Evolutionary conservation across 202 grass and related monocot species (phyloP), one percentile per base, ranked within the genome.

Genomic region (Carex sylvatica): DNA sequence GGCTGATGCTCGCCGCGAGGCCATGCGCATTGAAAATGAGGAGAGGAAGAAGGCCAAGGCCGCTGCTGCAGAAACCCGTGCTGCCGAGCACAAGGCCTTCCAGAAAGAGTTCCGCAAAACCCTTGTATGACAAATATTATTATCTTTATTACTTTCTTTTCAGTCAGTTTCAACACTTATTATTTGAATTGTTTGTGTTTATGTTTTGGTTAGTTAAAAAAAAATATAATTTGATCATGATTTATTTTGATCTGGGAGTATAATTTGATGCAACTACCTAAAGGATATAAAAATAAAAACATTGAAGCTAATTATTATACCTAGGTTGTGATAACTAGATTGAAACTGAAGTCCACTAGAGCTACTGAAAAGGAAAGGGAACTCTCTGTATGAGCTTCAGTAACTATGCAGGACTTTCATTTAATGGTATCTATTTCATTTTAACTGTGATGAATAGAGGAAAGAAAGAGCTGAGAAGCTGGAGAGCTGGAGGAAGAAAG

Each of bases 381-480:
- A 68, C 15, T 67, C 30, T 18, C 7, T 2, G 1, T 67, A 35
- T 8, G 4, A 13, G 23, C 24, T 28, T 9, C 2, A 0, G 44
- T 11, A 12, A 47, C 44, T 47, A 9, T 73, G 24, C 20, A 42
- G 20, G 9, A 51, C 18, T 73, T 3, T 56, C 73, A 36, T 54
- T 31, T 33, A 19, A 58, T 30, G 24, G 28, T 35, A 76, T 11
- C 19, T n/a, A n/a, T 76, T 19, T 70, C 0, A 10, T 65, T 54
- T 19, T 85, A 53, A 68, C 33, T 44, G 77, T 84, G 30, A 69
- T 84, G 8, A 56, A 51, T 86, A 98, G 92, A 91, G 91, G 87
- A 91, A 93, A 88, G 92, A 98, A 93, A 93, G 92, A 93, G 61
- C 87, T 33, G 65, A 93, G 78, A 97, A 92, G 64, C 38, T 89